These are phyloP conservation scores for Salvia splendens DNA, from an alignment of 257 asterid species.

Conservation along the genomic window DNA sequence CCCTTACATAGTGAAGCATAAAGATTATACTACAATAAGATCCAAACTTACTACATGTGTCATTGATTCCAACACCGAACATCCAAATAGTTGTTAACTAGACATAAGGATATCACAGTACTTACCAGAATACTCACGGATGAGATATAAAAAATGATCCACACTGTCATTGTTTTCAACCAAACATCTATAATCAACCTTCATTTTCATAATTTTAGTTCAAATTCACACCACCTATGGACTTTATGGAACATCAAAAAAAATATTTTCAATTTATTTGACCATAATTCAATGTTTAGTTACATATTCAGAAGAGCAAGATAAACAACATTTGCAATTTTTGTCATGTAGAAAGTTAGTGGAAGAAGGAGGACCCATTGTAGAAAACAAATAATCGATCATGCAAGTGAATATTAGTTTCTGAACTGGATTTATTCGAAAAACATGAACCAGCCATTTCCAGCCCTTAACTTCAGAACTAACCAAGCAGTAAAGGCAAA, in stretches of 20 bases:
- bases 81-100: background rate
- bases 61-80: too few species aligned
- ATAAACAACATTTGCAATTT: background rate
- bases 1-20: background rate
- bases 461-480: slow-evolving; percentile 6
- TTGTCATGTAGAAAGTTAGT: background rate
- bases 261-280: background rate
- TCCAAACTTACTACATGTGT: too few species aligned
- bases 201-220: background rate
- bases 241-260: background rate
- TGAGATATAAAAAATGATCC: background rate
- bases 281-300: background rate
- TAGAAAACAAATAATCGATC: background rate
- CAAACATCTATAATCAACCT: slow-evolving; percentile 1
- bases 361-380: background rate
- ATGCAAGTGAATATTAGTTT: background rate
- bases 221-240: background rate
- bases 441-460: slow-evolving; percentile 1
- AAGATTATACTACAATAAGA: too few species aligned
- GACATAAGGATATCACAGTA: background rate
- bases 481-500: background rate
- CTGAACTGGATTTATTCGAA: slow-evolving; percentile 2
- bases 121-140: background rate
- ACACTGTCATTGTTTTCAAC: slow-evolving; percentile 12
- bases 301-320: background rate